These are phyloP conservation scores for Zarea fungicola DNA, from an alignment of 2,329 filamentous ascomycete species.

Conservation along the genomic window DNA sequence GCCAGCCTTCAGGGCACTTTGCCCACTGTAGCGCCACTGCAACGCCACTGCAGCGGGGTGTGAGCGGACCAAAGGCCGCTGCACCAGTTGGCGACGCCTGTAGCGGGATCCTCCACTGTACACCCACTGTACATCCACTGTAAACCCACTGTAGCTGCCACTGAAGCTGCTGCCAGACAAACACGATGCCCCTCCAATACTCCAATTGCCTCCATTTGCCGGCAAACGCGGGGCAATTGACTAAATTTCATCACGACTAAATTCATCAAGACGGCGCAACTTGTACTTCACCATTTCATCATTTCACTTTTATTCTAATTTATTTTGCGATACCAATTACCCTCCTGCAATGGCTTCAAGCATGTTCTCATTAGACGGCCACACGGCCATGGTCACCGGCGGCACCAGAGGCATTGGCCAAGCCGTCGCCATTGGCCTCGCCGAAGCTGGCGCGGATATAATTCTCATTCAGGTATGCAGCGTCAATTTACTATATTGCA, in stretches of 20 bases:
- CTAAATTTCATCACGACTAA: too few relatives aligned
- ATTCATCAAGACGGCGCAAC: too few relatives aligned
- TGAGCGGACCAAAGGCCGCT: background rate
- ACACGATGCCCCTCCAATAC: conserved; percentile 4
- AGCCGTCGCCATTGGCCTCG: conserved; percentile 51
- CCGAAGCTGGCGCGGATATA: conserved; percentile 54
- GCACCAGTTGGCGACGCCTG: too few relatives aligned
- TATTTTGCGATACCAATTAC: background rate
- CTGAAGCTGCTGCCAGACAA: background rate
- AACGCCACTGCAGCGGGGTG: too few relatives aligned
- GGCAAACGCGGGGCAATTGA: conserved; percentile 2
- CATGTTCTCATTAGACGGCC: conserved; percentile 50
- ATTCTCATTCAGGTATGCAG: conserved; percentile 46
- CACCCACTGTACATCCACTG: background rate
- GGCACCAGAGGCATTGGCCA: conserved; percentile 55
- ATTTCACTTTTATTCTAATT: background rate
- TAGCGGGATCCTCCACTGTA: too few relatives aligned
- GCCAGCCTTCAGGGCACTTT: too few relatives aligned
- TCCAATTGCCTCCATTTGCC: background rate
- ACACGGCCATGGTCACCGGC: conserved; percentile 54
- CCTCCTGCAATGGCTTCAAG: conserved; percentile 34
- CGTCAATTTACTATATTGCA: background rate
- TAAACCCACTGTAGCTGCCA: background rate
- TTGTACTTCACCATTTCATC: too few relatives aligned
- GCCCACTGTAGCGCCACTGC: too few relatives aligned